Evolutionary conservation across 106 monocot species (phyloP), one percentile per base, ranked within the genome.

Genomic region (Phalaenopsis equestris): DNA sequence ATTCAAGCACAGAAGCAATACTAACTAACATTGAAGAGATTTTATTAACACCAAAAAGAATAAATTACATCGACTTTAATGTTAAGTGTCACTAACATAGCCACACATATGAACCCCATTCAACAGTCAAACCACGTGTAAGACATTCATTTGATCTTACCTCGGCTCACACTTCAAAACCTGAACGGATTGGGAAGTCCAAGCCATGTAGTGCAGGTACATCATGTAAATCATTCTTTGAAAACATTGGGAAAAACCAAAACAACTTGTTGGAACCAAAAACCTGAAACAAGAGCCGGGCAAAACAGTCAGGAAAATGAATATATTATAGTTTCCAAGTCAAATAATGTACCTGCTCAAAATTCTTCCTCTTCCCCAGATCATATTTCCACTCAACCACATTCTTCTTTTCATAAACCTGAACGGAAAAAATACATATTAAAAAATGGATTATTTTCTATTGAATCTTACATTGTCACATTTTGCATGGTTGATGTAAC

Each of bases 321-420:
- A 57, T 48, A 41, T 47, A 46, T 42, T 75, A 11, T 4, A 67
- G 21, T 56, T 10, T 43, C 67, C 58, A 9, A 15, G 38, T 57
- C 56, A 47, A 45, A 42, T 41, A 24, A 65, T 41, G 10, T 74
- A 96, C 93, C 90, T 96, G 94, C 75, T 94, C 89, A 76, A 96
- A 88, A 80, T 96, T 96, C 68, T 81, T 89, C 80, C 61, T 84
- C 87, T 85, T 90, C 17, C 93, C 94, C 18, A 96, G 8, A 67
- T 96, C 94, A 78, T 92, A 92, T 58, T 90, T 94, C 96, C 96
- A 94, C 12, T 82, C 49, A 47, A 78, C 83, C 38, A 48, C 68
- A 39, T 89, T 89, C 73, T 85, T 91, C 82, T 90, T 93, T 80
- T 91, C 89, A 77, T 96, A 81, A 70, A 92, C 90, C 96, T 96